Evolutionary conservation across 805 yeast species (phyloP), one percentile per base, ranked within the genome.

Genomic region (Clavispora fructus): DNA sequence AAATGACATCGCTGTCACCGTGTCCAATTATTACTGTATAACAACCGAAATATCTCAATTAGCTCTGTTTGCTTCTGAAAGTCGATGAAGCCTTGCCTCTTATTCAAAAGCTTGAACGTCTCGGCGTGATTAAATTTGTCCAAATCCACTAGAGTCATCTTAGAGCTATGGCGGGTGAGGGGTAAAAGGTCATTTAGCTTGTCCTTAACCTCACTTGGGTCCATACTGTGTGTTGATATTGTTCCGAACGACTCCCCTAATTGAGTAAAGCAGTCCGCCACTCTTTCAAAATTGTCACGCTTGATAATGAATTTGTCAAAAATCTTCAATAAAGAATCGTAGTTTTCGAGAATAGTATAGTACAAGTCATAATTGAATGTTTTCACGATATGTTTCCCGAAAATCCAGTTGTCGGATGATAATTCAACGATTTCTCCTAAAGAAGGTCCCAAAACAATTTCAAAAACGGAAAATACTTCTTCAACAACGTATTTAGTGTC

Each of bases 341-440:
- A 60, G 42, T 67, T 61, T 42, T 59, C 54, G 38, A 67, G 56
- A 31, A 67, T 49, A 13, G 55, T 48, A 49, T 65, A 65, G 16
- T 66, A 53, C 50, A 67, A 59, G 41, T 65, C 69, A 43, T 58
- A 64, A 46, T 58, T 65, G 30, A 63, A 51, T 3, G 67, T 48
- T 46, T 56, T 57, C 37, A 54, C 53, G 10, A 54, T 35, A 41
- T 58, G 62, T 14, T 46, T 44, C 4, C 64, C 64, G 1, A 51
- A 35, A 17, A 48, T 31, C 17, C 45, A 51, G n/a, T 41, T 39
- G 35, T 52, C 53, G 16, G 41, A 38, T 12, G 45, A 46, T 25
- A 44, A 45, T 35, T 58, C 63, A 14, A 60, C 38, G 4, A 53
- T 43, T 5, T 38, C 40, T 43, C 54, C 55, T 42, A 63, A 65